These are phyloP conservation scores for Penicillium sclerotiorum DNA, from an alignment of 2,329 filamentous ascomycete genomes.

Conservation along the genomic window DNA sequence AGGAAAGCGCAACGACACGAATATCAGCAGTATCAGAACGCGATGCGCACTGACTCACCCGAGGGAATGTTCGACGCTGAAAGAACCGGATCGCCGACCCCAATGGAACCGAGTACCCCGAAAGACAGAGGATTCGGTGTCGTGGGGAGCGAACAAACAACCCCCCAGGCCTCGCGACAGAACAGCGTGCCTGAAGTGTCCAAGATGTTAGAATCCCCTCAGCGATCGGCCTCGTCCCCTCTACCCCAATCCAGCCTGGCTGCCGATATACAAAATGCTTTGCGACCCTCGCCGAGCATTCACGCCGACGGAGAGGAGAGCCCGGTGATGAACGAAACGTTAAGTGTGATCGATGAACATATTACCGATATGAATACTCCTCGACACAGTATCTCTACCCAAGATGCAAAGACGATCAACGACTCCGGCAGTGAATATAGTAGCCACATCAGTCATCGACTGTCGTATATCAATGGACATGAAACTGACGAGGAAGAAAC, in stretches of 20 bases:
- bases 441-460: slow-evolving; percentile 70
- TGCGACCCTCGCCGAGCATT: slow-evolving; percentile 51
- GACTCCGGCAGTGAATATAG: slow-evolving; percentile 93
- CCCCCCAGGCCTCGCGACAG: slow-evolving; percentile 45
- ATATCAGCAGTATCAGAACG: slow-evolving; percentile 10
- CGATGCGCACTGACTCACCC: slow-evolving; percentile 10
- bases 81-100: slow-evolving; percentile 14
- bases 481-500: slow-evolving; percentile 95
- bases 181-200: slow-evolving; percentile 36
- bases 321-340: slow-evolving; percentile 87
- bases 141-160: slow-evolving; percentile 38
- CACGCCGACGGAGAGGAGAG: slow-evolving; percentile 61
- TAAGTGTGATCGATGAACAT: slow-evolving; percentile 96
- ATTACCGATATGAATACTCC: slow-evolving; percentile 80
- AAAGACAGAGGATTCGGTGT: slow-evolving; percentile 27
- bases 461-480: slow-evolving; percentile 91
- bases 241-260: slow-evolving; percentile 38
- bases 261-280: slow-evolving; percentile 46
- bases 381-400: slow-evolving; percentile 55
- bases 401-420: slow-evolving; percentile 59
- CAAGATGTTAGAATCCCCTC: slow-evolving; percentile 25
- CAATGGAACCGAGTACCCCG: slow-evolving; percentile 19
- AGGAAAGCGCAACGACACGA: slow-evolving; percentile 18
- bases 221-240: slow-evolving; percentile 40
- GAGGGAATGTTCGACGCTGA: slow-evolving; percentile 9